These are phyloP conservation scores for Saturnispora serradocipensis DNA, from an alignment of 805 yeast genomes.

Conservation along the genomic window DNA sequence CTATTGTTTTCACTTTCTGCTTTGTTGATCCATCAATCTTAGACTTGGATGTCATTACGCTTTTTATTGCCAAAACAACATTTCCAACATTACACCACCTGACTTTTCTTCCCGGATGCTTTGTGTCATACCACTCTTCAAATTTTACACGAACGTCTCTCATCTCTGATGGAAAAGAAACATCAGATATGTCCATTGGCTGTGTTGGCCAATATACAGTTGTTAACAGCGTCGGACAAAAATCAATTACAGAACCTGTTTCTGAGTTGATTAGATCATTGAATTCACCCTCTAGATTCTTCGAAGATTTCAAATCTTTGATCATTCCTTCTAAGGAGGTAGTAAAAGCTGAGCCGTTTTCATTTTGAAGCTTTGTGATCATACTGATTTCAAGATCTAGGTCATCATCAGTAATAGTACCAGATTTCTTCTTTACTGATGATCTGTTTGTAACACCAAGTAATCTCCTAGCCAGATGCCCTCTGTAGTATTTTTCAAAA, in stretches of 20 bases:
- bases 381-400: constrained; percentile 59
- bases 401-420: not conserved
- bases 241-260: not conserved
- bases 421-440: constrained; percentile 20
- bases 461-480: constrained; percentile 76
- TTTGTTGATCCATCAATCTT: constrained; percentile 3
- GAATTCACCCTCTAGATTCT: constrained; percentile 37
- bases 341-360: constrained; percentile 71
- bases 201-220: constrained; percentile 62
- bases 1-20: not conserved
- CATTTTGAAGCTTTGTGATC: constrained; percentile 60
- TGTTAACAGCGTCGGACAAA: constrained; percentile 37
- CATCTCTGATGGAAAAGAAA: constrained; percentile 37
- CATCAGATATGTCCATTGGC: constrained; percentile 21
- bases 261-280: constrained; percentile 11
- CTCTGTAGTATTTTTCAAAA: constrained; percentile 77
- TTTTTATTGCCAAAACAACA: not conserved
- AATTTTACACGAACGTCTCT: constrained; percentile 35
- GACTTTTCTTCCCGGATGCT: constrained; percentile 50
- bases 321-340: constrained; percentile 81
- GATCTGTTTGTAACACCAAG: constrained; percentile 37
- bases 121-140: constrained; percentile 40
- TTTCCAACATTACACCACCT: constrained; percentile 39
- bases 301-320: constrained; percentile 59
- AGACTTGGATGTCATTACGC: not conserved